A percentile compares a stretch with the other conserved stretches of the same genome.
These are phyloP conservation scores for Elongisporangium anandrum DNA, from an alignment of 352 stramenopile genomes.

Conservation along the genomic window DNA sequence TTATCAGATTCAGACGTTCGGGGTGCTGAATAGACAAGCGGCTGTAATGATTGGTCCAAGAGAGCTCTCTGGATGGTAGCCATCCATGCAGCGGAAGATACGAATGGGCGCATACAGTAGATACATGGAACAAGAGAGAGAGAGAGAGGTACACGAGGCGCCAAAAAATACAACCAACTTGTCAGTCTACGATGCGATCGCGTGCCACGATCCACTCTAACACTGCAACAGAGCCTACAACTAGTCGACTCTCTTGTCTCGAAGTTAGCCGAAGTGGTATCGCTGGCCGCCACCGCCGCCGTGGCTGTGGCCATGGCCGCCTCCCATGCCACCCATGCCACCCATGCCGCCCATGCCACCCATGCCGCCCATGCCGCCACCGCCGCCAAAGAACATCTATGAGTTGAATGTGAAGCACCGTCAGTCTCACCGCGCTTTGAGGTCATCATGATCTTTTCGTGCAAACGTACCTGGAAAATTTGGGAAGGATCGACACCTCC, in stretches of 20 bases:
- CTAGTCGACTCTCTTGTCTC: neutral
- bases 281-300: constrained; percentile 48
- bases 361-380: constrained; percentile 46
- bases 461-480: constrained; percentile 69
- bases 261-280: constrained; percentile 78
- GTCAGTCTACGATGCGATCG: neutral
- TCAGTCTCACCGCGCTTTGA: neutral
- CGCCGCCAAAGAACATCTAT: constrained; percentile 81
- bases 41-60: neutral
- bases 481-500: constrained; percentile 76
- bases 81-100: neutral
- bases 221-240: neutral
- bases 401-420: neutral
- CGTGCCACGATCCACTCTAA: neutral
- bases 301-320: constrained; percentile 19
- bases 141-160: neutral
- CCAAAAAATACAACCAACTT: neutral
- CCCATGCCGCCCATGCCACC: constrained; percentile 51
- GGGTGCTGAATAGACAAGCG: neutral
- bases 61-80: neutral
- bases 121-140: neutral
- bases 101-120: neutral
- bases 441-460: neutral
- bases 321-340: constrained; percentile 23
- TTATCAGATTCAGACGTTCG: neutral